Evolutionary conservation across 2,329 filamentous ascomycete genomes (phyloP), one percentile per base, ranked within the genome.

Genomic region (Cladosporium halotolerans): DNA sequence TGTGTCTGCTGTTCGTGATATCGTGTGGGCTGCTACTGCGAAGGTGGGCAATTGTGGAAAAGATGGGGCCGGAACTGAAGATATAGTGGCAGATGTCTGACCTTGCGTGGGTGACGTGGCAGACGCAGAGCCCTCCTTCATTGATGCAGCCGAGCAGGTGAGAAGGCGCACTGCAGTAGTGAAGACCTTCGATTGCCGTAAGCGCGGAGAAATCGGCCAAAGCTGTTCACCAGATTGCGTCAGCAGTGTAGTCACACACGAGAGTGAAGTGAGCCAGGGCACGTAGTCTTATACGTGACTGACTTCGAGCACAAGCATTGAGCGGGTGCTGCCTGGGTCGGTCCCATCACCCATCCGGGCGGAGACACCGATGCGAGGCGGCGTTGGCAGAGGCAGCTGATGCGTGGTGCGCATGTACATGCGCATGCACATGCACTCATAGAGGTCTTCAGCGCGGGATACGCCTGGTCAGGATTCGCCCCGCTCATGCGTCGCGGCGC

Each of bases 41-140:
- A 14, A 39, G 36, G 9, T 14, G 41, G 40, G 19, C 43, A 40
- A 43, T 31, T 14, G 32, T 51, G 39, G 28, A 40, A 40, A 51
- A 9, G 31, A 51, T n/a, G 48, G 39, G 3, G 48, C 44, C 2
- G 48, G 34, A 7, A 32, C 32, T 13, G 32, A 11, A 16, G 31
- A 36, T 18, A 23, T 33, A 31, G 16, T 18, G 18, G 23, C 11
- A 10, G 48, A 51, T 31, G 16, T 38, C 16, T 39, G 18, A 16
- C 23, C n/a, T 34, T 31, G 48, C 11, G 48, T 51, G n/a, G 48
- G 48, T 51, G 48, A 51, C 48, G 48, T 51, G 48, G 43, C 48
- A 49, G 45, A 49, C 45, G 47, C 47, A 32, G 47, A 38, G 42
- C 33, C 38, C 48, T 32, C 48, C 16, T 34, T 43, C 48, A 51